Evolutionary conservation across 495 filamentous ascomycete genomes (phyloP).

Genomic region (Aspergillus heteromorphus): DNA sequence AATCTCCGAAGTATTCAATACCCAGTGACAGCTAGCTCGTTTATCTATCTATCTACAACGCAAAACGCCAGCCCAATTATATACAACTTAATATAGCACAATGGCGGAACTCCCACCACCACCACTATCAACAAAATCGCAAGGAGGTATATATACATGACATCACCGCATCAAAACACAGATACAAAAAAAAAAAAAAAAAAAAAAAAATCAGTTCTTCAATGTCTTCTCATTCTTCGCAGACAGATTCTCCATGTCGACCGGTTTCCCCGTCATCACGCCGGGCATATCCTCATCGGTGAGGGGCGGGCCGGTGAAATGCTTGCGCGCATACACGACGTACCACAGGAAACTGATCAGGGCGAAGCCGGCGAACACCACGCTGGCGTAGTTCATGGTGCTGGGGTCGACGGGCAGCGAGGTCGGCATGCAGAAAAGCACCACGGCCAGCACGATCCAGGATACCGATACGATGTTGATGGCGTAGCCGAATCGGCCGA

Average conservation of each 20-base stretch:
- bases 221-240: constrained; percentile 15
- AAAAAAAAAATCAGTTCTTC: constrained; percentile 10
- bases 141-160: neutral
- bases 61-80: too few species aligned
- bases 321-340: constrained; percentile 61
- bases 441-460: constrained; percentile 49
- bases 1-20: too few species aligned
- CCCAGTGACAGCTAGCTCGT: too few species aligned
- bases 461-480: constrained; percentile 46
- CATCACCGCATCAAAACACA: too few species aligned
- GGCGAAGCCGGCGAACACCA: constrained; percentile 59
- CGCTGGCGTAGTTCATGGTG: constrained; percentile 57
- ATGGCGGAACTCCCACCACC: too few species aligned
- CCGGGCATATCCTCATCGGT: constrained; percentile 33
- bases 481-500: constrained; percentile 46
- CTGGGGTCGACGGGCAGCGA: constrained; percentile 41
- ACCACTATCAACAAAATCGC: too few species aligned
- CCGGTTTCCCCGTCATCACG: constrained; percentile 32
- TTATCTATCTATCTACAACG: too few species aligned
- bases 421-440: constrained; percentile 53
- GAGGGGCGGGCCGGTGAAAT: constrained; percentile 64
- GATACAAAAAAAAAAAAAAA: too few species aligned
- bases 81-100: too few species aligned
- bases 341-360: constrained; percentile 59
- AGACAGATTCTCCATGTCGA: constrained; percentile 19